Conservation (phyloP, 495 filamentous ascomycete genomes). For the Penicillium macrosclerotiorum region DNA sequence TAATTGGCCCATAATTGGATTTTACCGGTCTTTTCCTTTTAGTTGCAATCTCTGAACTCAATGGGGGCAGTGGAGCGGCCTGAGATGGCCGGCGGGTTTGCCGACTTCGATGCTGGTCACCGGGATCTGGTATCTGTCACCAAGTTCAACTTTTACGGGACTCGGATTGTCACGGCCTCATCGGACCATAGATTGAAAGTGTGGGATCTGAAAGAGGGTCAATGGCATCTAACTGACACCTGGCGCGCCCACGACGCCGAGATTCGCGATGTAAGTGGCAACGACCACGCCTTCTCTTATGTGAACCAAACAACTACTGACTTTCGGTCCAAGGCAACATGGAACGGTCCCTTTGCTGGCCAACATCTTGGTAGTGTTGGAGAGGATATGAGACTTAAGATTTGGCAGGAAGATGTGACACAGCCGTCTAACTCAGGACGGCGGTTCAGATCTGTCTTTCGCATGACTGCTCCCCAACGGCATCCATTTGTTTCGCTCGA, state of each 20-base stretch:
- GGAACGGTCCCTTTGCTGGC: conserved; percentile 65
- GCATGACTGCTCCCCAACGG: conserved; percentile 53
- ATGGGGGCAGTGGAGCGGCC: conserved; percentile 29
- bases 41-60: conserved; percentile 7
- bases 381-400: conserved; percentile 80
- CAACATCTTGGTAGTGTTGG: conserved; percentile 68
- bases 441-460: conserved; percentile 69
- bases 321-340: conserved; percentile 61
- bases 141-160: conserved; percentile 75
- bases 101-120: conserved; percentile 67
- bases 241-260: conserved; percentile 93
- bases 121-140: conserved; percentile 52
- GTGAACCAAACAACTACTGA: conserved; percentile 11
- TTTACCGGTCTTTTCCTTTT: conserved; percentile 1
- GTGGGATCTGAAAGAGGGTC: conserved; percentile 76
- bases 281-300: not conserved
- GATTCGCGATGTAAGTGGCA: conserved; percentile 71
- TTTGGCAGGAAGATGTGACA: conserved; percentile 85
- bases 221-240: conserved; percentile 78
- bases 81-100: conserved; percentile 49
- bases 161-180: conserved; percentile 83
- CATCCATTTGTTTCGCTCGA: conserved; percentile 74
- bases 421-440: conserved; percentile 66
- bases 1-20: conserved; percentile 24
- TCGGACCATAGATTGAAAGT: conserved; percentile 93